Percentiles rank a stretch among this genome's conserved stretches.
Evolutionary conservation across 2,329 filamentous ascomycete species (phyloP).

Genomic region (Didymosphaeria variabile): DNA sequence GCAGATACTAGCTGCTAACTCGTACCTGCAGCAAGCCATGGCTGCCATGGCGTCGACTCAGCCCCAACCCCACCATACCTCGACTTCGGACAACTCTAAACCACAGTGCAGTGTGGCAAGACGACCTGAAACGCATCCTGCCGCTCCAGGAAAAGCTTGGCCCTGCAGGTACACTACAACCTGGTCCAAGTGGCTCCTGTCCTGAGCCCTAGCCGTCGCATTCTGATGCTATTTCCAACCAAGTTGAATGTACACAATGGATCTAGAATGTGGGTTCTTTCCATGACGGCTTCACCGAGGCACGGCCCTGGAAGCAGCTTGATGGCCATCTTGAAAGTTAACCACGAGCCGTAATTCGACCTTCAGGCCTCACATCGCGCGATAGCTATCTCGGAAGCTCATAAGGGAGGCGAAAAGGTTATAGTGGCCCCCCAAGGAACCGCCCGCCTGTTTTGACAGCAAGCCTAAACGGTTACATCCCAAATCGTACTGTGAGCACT

Average conservation of each 20-base stretch:
- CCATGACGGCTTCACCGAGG: background rate
- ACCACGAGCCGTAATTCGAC: background rate
- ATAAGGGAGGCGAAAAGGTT: constrained; percentile 6
- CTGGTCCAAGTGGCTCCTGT: constrained; percentile 10
- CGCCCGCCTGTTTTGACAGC: constrained; percentile 2
- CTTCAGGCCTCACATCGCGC: constrained; percentile 1
- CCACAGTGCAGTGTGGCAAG: constrained; percentile 15
- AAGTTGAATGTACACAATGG: background rate
- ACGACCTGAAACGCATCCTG: constrained; percentile 12
- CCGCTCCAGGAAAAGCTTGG: constrained; percentile 14
- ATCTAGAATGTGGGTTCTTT: constrained; percentile 5
- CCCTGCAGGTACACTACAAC: constrained; percentile 15
- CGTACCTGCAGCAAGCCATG: constrained; percentile 17
- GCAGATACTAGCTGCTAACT: constrained; percentile 13
- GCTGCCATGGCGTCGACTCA: constrained; percentile 10
- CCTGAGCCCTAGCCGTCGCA: constrained; percentile 11
- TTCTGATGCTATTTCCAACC: constrained; percentile 1
- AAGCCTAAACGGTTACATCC: constrained; percentile 3
- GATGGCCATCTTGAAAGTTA: background rate
- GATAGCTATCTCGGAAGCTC: constrained; percentile 10
- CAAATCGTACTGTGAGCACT: background rate
- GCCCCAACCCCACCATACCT: constrained; percentile 14
- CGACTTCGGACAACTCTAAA: constrained; percentile 13
- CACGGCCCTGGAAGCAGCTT: background rate
- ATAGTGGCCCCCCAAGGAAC: constrained; percentile 1